Conservation (phyloP, 2,329 filamentous ascomycete species). For the Capronia coronata region DNA sequence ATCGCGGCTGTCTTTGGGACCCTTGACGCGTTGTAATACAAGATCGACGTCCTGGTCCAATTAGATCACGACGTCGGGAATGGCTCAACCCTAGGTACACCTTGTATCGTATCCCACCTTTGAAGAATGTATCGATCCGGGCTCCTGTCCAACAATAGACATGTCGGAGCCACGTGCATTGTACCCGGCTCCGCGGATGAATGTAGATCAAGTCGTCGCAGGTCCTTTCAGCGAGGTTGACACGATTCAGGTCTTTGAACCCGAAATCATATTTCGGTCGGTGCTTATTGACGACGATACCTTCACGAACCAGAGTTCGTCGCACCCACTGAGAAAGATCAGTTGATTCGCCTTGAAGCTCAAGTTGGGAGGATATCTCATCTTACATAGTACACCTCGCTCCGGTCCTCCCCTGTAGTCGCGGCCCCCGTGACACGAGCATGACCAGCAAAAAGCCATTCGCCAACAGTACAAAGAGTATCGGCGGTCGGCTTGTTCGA, state of each 20-base stretch:
- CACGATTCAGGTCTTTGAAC: constrained; percentile 9
- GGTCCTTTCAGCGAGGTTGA: constrained; percentile 17
- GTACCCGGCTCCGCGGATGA: constrained; percentile 15
- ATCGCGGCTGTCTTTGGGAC: no score
- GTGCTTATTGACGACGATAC: constrained; percentile 21
- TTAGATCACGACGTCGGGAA: no score
- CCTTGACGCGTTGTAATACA: no score
- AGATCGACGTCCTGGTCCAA: no score
- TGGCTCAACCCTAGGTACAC: no score
- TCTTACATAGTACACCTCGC: no score
- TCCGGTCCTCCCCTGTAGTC: constrained; percentile 12
- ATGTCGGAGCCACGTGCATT: constrained; percentile 16
- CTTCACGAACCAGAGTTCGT: constrained; percentile 5
- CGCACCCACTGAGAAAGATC: constrained; percentile 21
- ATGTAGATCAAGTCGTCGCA: constrained; percentile 18
- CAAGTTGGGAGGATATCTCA: no score
- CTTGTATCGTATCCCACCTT: constrained; percentile 12
- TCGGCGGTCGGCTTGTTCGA: constrained; percentile 13
- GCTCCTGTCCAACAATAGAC: constrained; percentile 22
- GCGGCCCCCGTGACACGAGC: constrained; percentile 11
- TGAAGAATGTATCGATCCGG: constrained; percentile 22
- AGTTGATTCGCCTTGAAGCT: no score
- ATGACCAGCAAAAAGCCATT: constrained; percentile 23
- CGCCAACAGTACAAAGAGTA: constrained; percentile 7
- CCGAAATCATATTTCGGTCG: constrained; percentile 19